These are phyloP conservation scores for Helenozyma baotianmanensis DNA, from an alignment of 805 yeast species.

Conservation along the genomic window DNA sequence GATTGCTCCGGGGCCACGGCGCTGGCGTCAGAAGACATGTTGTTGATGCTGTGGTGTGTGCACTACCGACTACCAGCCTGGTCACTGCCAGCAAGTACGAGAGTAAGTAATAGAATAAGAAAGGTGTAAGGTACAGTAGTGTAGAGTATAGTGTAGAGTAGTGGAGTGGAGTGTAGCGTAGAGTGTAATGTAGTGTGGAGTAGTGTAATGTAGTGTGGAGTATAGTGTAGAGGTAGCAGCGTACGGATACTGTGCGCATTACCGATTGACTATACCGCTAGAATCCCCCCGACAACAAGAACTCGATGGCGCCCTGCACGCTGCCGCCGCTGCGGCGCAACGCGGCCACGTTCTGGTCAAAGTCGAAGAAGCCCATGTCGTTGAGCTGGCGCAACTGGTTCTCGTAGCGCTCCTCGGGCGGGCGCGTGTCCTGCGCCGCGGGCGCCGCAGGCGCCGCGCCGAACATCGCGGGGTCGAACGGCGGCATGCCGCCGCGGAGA, in stretches of 20 bases:
- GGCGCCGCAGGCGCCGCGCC: constrained; percentile 31
- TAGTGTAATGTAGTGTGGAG: too few relatives aligned
- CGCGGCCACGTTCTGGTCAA: constrained; percentile 87
- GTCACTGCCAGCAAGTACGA: too few relatives aligned
- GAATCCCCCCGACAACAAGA: too few relatives aligned
- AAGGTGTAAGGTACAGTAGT: too few relatives aligned
- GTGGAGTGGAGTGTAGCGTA: too few relatives aligned
- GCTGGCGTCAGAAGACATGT: neutral
- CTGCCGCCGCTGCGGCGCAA: constrained; percentile 94
- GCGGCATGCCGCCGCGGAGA: constrained; percentile 31
- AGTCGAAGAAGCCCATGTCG: constrained; percentile 72
- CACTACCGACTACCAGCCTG: constrained; percentile 7
- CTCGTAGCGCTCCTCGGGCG: constrained; percentile 44
- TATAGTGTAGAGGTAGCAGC: too few relatives aligned
- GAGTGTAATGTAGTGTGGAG: too few relatives aligned
- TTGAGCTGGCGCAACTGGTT: constrained; percentile 41
- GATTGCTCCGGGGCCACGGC: neutral
- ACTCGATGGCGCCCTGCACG: constrained; percentile 94
- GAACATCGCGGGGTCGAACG: constrained; percentile 50
- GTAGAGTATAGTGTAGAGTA: too few relatives aligned
- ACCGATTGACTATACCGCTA: too few relatives aligned
- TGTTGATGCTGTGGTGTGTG: constrained; percentile 7
- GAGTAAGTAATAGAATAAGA: too few relatives aligned
- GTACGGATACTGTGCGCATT: too few relatives aligned
- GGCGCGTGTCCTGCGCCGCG: constrained; percentile 37